Base-by-base conservation (phyloP, 805 yeast species). In the Yueomyces sp. region DNA sequence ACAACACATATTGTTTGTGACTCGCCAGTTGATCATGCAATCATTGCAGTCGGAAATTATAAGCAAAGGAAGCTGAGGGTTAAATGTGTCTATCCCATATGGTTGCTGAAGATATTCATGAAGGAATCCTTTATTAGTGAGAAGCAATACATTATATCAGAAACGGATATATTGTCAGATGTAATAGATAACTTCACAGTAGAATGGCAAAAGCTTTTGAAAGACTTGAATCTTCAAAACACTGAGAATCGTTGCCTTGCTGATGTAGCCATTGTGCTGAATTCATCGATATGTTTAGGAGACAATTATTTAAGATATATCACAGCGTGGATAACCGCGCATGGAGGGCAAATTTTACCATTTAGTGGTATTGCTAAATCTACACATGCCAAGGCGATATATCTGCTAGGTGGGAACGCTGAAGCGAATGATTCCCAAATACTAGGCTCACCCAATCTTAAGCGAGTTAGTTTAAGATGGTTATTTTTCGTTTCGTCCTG, bases 1-100 rank as follows among this genome's bases (percentile, higher is more conserved):
- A 84, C 94, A 1, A 85, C 96, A 0, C 96, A 90, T 66, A 68
- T 86, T 34, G 65, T 90, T 26, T 74, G 90, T 0, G 55, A 60
- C 4, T 75, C 74, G 48, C 55, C 73, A 3, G 74, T 76, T 44
- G 83, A 77, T 43, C 77, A 77, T 46, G 73, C 79, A 40, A 68
- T 76, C 36, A 67, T 74, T 28, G 85, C 84, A 1, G 65, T 68
- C 3, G 62, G 71, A 40, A 53, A 64, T 31, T 60, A 62, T 28
- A 5, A 34, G n/a, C 64, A 63, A 27, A 8, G 28, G 27, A 57
- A 57, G 4, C 59, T 66, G 36, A 58, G 66, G 34, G 26, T 40
- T 3, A 11, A 37, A 6, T 37, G 28, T 28, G 39, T 43, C 2
- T 38, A 40, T 33, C 45, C 45, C 0, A 37, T 42, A 3, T 43